These are phyloP conservation scores for Arthrobotrys conoides DNA, from an alignment of 2,329 filamentous ascomycete species.

Conservation along the genomic window DNA sequence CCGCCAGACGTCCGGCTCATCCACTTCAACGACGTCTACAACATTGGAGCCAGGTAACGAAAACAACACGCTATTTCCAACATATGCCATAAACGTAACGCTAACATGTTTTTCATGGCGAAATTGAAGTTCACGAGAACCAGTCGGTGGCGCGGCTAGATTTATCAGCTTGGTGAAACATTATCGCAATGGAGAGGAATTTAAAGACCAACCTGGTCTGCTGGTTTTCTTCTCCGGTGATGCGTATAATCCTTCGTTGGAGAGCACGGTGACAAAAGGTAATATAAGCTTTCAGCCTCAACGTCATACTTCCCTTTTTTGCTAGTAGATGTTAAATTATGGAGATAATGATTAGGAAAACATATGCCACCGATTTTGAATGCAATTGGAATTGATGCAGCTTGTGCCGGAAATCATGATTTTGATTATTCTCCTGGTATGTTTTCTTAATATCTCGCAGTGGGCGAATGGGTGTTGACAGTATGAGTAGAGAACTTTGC, in stretches of 20 bases:
- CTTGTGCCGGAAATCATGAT: constrained; percentile 81
- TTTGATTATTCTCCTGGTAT: constrained; percentile 91
- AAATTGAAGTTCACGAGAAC: constrained; percentile 77
- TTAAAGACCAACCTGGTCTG: constrained; percentile 75
- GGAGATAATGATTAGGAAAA: constrained; percentile 68
- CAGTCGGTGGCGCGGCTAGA: constrained; percentile 83
- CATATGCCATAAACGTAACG: background rate
- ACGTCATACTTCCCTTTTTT: background rate
- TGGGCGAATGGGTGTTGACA: background rate
- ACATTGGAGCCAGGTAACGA: constrained; percentile 75
- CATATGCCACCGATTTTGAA: constrained; percentile 93
- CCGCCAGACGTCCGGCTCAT: constrained; percentile 82
- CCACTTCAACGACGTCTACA: constrained; percentile 96
- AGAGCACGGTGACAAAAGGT: constrained; percentile 90
- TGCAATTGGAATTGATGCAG: constrained; percentile 80
- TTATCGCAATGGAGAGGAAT: constrained; percentile 76
- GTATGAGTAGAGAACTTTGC: constrained; percentile 47
- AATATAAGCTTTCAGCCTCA: background rate
- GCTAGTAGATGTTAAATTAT: constrained; percentile 3
- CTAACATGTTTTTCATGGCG: constrained; percentile 33
- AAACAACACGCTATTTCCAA: constrained; percentile 61
- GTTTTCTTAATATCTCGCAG: constrained; percentile 66
- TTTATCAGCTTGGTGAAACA: constrained; percentile 84
- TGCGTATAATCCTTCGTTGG: constrained; percentile 90
- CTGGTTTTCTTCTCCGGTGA: constrained; percentile 91